A percentile compares a stretch with the other conserved stretches of the same genome.
Evolutionary conservation across 306 rosid genomes (phyloP).

Genomic region (Macrotyloma uniflorum): DNA sequence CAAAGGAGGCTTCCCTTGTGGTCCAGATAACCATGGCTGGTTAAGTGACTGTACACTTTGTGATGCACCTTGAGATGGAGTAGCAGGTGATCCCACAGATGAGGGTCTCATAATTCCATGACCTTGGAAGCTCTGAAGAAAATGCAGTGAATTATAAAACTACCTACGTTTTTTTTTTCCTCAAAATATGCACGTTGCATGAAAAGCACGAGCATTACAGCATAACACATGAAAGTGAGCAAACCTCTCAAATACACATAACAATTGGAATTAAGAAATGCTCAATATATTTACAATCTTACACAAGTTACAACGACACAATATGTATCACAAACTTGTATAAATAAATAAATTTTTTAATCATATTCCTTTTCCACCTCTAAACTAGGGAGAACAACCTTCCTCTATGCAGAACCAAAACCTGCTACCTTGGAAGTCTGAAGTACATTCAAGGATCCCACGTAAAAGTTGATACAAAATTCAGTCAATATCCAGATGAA

Average conservation of each 20-base stretch:
- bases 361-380: constrained; percentile 3
- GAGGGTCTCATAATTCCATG: constrained; percentile 71
- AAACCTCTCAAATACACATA: background rate
- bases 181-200: background rate
- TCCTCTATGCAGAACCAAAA: constrained; percentile 3
- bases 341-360: background rate
- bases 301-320: background rate
- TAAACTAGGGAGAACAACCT: background rate
- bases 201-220: constrained; percentile 4
- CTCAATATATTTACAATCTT: background rate
- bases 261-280: background rate
- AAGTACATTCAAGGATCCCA: background rate
- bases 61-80: constrained; percentile 64
- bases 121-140: constrained; percentile 79
- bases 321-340: background rate
- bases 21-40: constrained; percentile 91
- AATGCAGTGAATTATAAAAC: constrained; percentile 29
- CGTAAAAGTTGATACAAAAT: too few species aligned
- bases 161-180: background rate
- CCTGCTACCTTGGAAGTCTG: background rate
- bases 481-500: too few species aligned
- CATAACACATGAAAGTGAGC: constrained; percentile 9
- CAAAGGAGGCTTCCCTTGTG: constrained; percentile 93
- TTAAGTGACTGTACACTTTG: constrained; percentile 67
- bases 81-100: constrained; percentile 64